phyloP scores from a whole-genome alignment of 2,329 filamentous ascomycete genomes.

The Rhytidhysteron rufulum region DNA sequence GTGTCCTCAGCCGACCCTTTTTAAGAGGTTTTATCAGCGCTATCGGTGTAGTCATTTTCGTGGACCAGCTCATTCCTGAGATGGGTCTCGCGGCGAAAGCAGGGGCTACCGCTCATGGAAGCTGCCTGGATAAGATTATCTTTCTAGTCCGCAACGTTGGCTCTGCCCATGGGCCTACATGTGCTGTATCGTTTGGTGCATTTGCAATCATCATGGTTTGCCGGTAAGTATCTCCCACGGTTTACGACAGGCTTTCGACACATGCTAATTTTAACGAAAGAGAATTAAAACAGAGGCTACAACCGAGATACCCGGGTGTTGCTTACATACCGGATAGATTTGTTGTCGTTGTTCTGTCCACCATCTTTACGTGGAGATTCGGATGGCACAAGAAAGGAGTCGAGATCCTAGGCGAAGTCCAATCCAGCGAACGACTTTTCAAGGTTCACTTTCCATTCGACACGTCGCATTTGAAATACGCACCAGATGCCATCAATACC shows the following conservation, averaged over 20 bases:
- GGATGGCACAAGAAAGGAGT: slow-evolving; percentile 78
- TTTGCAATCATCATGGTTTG: slow-evolving; percentile 90
- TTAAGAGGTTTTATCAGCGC: slow-evolving; percentile 94
- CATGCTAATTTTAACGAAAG: slow-evolving; percentile 42
- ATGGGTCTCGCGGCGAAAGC: slow-evolving; percentile 70
- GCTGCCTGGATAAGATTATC: slow-evolving; percentile 76
- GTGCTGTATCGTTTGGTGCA: slow-evolving; percentile 70
- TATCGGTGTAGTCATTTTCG: slow-evolving; percentile 92
- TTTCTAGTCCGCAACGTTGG: slow-evolving; percentile 69
- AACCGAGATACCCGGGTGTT: slow-evolving; percentile 73
- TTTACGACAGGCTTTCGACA: too few species aligned
- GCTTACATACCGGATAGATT: slow-evolving; percentile 93
- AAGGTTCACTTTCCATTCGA: slow-evolving; percentile 84
- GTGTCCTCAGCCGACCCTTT: slow-evolving; percentile 88
- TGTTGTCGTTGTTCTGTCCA: slow-evolving; percentile 79
- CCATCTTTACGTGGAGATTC: slow-evolving; percentile 71
- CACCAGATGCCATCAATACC: slow-evolving; percentile 82
- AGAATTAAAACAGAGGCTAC: slow-evolving; percentile 74
- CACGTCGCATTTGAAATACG: slow-evolving; percentile 70
- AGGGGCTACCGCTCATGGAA: slow-evolving; percentile 70
- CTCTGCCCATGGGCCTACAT: slow-evolving; percentile 70
- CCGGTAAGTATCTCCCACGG: slow-evolving; percentile 52
- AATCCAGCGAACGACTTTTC: slow-evolving; percentile 69
- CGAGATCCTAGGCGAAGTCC: slow-evolving; percentile 76
- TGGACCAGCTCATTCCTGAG: slow-evolving; percentile 91